Percentiles rank a stretch among this genome's conserved stretches.
Evolutionary conservation across 305 asterid genomes (phyloP).

Genomic region (Solanum chacoense): DNA sequence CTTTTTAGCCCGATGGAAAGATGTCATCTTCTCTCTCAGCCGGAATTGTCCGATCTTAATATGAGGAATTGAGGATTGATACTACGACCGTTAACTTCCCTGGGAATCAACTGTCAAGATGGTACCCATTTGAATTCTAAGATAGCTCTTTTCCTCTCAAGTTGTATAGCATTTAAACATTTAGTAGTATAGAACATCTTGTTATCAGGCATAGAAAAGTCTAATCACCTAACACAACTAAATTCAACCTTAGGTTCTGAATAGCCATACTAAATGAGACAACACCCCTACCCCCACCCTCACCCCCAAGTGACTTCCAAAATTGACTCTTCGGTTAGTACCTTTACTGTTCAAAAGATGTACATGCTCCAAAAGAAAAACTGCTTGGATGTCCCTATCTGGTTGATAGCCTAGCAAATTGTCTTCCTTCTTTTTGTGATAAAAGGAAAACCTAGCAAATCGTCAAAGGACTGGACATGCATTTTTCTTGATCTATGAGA

Average conservation of each 20-base stretch:
- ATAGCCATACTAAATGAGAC: not conserved
- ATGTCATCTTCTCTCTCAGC: not conserved
- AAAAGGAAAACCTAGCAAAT: not conserved
- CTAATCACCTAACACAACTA: not conserved
- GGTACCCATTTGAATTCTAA: not conserved
- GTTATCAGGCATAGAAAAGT: not conserved
- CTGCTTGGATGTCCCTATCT: not conserved
- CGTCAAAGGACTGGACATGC: not conserved
- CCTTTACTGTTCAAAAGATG: not conserved
- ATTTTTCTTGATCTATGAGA: not conserved
- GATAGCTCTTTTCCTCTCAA: not conserved
- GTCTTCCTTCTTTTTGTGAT: not conserved
- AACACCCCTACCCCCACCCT: not conserved
- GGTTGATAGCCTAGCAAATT: not conserved
- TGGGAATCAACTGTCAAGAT: not conserved
- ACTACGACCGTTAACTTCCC: not conserved
- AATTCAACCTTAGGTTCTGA: not conserved
- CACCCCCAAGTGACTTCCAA: not conserved
- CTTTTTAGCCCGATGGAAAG: not conserved
- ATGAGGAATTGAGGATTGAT: not conserved
- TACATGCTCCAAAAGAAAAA: not conserved
- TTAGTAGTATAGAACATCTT: not conserved
- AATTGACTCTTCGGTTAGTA: not conserved
- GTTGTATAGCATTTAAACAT: not conserved
- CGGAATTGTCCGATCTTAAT: not conserved